Evolutionary conservation across 1,139 yeast genomes (phyloP), one percentile per base, ranked within the genome.

Genomic region (Candida pseudoviswanathii): DNA sequence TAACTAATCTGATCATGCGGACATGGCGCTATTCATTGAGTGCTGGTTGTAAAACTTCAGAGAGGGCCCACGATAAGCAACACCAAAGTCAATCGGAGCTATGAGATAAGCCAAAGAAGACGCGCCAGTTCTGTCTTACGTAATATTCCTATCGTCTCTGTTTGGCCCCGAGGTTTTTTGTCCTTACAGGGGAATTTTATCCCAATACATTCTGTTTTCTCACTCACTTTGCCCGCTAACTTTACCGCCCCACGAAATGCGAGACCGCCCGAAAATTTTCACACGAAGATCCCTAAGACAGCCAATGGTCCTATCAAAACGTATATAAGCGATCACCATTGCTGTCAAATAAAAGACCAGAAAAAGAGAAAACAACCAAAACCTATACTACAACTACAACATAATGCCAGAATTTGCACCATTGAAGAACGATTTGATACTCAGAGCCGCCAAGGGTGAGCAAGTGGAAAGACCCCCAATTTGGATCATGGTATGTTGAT

Each of bases 381-480:
- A 34, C 3, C 24, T 24, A 37, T 11, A 33, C 37, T 8, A 37
- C 21, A 25, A 11, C 5, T 9, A 25, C 8, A 37, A 8, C 33
- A 39, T 5, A 29, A 70, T 69, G 75, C 53, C 66, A 29, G 63
- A 64, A 50, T 88, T 87, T 65, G 84, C 96, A 22, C 81, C 84
- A 24, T 75, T 92, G 65, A 83, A 91, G 69, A 94, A 94, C 71
- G 98, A 94, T 65, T 78, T 92, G 62, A 86, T 94, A 43, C 75
- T 94, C 55, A 78, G 99, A 61, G 97, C 98, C 3, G 97, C 99
- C 24, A 62, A 55, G 42, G 80, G 80, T 46, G 96, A 92, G 65
- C 74, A 74, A 58, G 97, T 94, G 44, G 99, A 94, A 70, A 84
- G 99, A 66, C 97, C 99, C 1, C 99, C 99, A 26, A 84, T 94